A percentile compares a stretch with the other conserved stretches of the same genome.
Evolutionary conservation across 2,329 filamentous ascomycete species (phyloP).

Genomic region (Fusarium foetens): DNA sequence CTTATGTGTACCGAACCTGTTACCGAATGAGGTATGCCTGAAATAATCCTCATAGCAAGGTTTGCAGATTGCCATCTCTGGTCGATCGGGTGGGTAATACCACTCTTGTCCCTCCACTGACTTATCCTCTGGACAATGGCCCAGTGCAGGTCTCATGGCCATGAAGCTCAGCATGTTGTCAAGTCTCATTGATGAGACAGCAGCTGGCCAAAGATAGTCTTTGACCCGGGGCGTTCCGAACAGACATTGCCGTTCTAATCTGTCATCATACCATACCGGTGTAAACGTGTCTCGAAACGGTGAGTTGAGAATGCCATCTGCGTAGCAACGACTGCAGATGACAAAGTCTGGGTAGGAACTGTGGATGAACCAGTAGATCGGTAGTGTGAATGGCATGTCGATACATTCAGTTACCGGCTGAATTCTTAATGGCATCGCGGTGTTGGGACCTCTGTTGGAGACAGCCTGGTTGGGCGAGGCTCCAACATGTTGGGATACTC

Average conservation of each 20-base stretch:
- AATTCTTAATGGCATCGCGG: neutral
- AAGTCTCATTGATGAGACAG: neutral
- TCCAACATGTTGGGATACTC: accelerated
- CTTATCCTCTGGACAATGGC: neutral
- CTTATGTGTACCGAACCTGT: neutral
- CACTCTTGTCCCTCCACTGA: neutral
- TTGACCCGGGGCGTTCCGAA: neutral
- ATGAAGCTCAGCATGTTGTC: neutral
- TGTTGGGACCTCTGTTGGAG: neutral
- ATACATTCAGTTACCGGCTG: neutral
- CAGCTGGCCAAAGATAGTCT: neutral
- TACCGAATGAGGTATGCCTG: neutral
- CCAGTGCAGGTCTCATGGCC: neutral
- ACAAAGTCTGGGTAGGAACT: neutral
- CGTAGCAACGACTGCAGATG: neutral
- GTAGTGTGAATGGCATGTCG: neutral
- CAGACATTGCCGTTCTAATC: neutral
- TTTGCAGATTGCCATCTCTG: neutral
- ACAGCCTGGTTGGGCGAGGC: accelerated
- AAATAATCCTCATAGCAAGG: neutral
- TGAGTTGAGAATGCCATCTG: neutral
- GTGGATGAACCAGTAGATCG: neutral
- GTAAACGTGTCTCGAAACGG: neutral
- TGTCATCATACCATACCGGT: neutral
- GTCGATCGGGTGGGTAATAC: neutral